Conservation (phyloP, 805 yeast species). For the Cyberlindnera nakhonratchasimensis region DNA sequence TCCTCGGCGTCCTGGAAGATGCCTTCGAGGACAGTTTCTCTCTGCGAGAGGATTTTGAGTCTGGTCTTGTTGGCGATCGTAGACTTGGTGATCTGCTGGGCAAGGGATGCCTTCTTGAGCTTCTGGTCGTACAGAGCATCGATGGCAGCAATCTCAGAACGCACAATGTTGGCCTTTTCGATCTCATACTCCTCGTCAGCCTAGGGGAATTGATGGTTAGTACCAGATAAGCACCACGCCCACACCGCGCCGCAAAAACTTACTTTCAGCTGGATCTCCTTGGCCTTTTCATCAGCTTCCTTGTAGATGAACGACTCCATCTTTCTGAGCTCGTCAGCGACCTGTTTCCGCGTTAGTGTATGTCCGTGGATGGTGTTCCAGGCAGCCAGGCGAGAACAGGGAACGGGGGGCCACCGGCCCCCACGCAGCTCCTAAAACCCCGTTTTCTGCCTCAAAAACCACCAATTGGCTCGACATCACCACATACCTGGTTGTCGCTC, state of each 20-base stretch:
- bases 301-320: conserved; percentile 98
- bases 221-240: no score
- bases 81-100: conserved; percentile 93
- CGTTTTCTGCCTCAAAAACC: no score
- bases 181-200: conserved; percentile 99
- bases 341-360: conserved; percentile 41
- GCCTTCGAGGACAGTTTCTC: conserved; percentile 72
- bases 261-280: conserved; percentile 83
- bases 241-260: no score
- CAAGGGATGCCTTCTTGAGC: conserved; percentile 85
- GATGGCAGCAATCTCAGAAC: conserved; percentile 85
- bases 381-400: no score
- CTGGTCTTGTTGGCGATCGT: conserved; percentile 95
- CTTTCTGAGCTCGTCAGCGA: conserved; percentile 90
- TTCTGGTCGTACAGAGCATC: conserved; percentile 77
- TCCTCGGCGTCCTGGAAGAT: conserved; percentile 68
- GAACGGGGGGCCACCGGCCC: no score
- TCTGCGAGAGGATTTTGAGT: conserved; percentile 81
- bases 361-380: not conserved
- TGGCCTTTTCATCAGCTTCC: conserved; percentile 98
- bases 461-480: not conserved
- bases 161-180: conserved; percentile 92
- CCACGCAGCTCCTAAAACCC: no score
- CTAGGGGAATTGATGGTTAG: conserved; percentile 22
- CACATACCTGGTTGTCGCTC: conserved; percentile 48